phyloP scores from a whole-genome alignment of 2,329 filamentous ascomycete species.

The Davidsoniella eucalypti region DNA sequence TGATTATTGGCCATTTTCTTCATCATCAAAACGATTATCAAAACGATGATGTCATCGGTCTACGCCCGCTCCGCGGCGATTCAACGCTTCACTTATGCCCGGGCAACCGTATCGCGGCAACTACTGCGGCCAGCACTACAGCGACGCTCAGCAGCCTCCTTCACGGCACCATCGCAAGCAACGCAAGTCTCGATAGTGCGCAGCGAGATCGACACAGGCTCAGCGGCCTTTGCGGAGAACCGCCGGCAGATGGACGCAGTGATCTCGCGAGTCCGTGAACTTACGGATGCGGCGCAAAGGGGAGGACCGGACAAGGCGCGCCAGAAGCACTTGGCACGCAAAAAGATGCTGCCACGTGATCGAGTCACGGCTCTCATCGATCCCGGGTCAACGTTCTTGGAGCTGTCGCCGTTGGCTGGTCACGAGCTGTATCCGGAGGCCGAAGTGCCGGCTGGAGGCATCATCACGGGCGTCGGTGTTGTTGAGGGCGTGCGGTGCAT shows the following conservation, averaged over 20 bases:
- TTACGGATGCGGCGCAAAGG: slow-evolving; percentile 55
- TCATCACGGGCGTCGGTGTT: slow-evolving; percentile 81
- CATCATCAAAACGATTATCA: too few species aligned
- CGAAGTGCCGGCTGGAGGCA: slow-evolving; percentile 75
- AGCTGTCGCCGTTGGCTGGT: slow-evolving; percentile 83
- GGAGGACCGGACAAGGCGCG: slow-evolving; percentile 70
- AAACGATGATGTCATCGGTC: too few species aligned
- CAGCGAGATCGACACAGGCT: slow-evolving; percentile 58
- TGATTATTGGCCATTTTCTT: too few species aligned
- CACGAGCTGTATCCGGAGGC: slow-evolving; percentile 74
- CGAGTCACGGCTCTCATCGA: slow-evolving; percentile 77
- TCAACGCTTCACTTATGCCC: too few species aligned
- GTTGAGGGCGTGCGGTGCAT: slow-evolving; percentile 85
- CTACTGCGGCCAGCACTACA: too few species aligned
- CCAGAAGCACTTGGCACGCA: slow-evolving; percentile 71
- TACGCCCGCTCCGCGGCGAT: too few species aligned
- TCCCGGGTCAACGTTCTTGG: slow-evolving; percentile 75
- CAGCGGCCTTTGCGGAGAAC: slow-evolving; percentile 70
- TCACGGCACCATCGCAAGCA: slow-evolving; percentile 68
- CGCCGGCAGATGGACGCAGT: slow-evolving; percentile 58
- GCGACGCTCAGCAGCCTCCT: slow-evolving; percentile 44
- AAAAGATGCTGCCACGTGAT: slow-evolving; percentile 90
- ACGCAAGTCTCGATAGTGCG: slow-evolving; percentile 67
- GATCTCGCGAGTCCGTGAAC: slow-evolving; percentile 46
- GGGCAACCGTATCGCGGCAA: too few species aligned